Conservation (phyloP, 2,329 filamentous ascomycete species). For the Penicillium frequentans region DNA sequence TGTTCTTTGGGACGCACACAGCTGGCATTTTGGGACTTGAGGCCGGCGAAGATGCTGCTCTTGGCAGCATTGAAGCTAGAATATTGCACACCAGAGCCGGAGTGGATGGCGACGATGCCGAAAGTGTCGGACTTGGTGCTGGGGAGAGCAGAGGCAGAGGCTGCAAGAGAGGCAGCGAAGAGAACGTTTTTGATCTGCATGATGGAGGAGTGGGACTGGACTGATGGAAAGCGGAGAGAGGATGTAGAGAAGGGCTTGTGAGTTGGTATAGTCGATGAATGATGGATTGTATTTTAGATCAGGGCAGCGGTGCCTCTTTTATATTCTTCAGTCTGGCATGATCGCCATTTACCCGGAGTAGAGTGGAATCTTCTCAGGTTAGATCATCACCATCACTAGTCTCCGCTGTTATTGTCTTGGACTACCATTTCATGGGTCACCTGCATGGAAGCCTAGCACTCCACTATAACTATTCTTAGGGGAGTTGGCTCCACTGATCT, state of each 20-base stretch:
- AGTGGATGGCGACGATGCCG: slow-evolving; percentile 51
- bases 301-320: no score
- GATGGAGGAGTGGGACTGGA: slow-evolving; percentile 2
- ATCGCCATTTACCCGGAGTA: no score
- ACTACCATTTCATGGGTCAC: no score
- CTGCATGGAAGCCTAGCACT: no score
- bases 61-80: slow-evolving; percentile 46
- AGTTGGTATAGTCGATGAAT: neutral
- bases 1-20: slow-evolving; percentile 45
- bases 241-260: neutral
- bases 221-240: neutral
- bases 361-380: no score
- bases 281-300: no score
- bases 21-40: slow-evolving; percentile 48
- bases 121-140: slow-evolving; percentile 42
- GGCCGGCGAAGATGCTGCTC: slow-evolving; percentile 47
- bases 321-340: no score
- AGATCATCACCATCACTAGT: no score
- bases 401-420: no score
- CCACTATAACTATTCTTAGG: no score
- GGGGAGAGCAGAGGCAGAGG: slow-evolving; percentile 26
- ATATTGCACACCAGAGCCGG: slow-evolving; percentile 53
- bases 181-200: slow-evolving; percentile 32
- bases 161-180: slow-evolving; percentile 32
- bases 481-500: no score